Conservation (phyloP, 441 rosid genomes). For the Biscutella auriculata region DNA sequence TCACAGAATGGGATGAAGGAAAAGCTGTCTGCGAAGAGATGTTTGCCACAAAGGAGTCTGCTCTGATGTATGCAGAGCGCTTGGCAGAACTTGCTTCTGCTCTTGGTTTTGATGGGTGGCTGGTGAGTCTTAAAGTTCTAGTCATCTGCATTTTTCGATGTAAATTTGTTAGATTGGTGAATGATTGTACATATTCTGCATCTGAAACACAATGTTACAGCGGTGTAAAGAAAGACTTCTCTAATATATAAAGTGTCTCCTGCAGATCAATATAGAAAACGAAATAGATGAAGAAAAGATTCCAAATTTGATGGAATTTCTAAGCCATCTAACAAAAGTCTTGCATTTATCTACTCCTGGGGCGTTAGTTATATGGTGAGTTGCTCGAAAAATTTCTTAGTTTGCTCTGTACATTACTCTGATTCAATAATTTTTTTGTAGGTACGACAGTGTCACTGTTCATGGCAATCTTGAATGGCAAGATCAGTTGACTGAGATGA, state of each 20-base stretch:
- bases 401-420: neutral
- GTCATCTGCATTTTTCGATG: neutral
- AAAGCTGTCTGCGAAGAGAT: conserved; percentile 36
- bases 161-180: too few species aligned
- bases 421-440: conserved; percentile 16
- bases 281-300: conserved; percentile 33
- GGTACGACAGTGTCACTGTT: conserved; percentile 73
- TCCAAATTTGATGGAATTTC: conserved; percentile 50
- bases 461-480: conserved; percentile 58
- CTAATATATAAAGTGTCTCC: neutral
- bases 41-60: conserved; percentile 59
- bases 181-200: neutral
- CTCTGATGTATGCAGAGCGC: conserved; percentile 53
- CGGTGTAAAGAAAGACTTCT: neutral
- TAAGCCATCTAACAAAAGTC: conserved; percentile 47
- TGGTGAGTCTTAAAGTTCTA: conserved; percentile 29
- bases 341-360: conserved; percentile 62
- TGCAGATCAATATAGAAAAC: conserved; percentile 71
- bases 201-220: neutral
- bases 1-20: conserved; percentile 77
- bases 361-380: conserved; percentile 71
- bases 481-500: conserved; percentile 51
- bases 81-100: conserved; percentile 57
- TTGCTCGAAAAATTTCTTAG: neutral
- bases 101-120: conserved; percentile 89